Conservation (phyloP, 768 basidiomycete species). For the Lactarius evosmus region DNA sequence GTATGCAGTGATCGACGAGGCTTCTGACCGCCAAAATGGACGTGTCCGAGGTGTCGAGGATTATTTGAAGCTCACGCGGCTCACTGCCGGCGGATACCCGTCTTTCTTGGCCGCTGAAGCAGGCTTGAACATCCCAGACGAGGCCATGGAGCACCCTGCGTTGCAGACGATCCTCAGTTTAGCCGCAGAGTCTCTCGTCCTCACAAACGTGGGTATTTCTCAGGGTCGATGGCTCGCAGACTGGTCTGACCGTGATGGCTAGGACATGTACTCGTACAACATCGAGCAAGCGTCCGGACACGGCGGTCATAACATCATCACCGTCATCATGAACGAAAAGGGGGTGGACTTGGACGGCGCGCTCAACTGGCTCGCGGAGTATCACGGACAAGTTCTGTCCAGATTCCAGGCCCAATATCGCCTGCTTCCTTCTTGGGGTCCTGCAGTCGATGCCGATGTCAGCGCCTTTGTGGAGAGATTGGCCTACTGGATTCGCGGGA, state of each 20-base stretch:
- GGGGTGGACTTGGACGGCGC: slow-evolving; percentile 31
- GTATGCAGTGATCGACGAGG: slow-evolving; percentile 41
- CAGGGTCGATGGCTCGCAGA: no score
- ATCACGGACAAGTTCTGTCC: background rate
- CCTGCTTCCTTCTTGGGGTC: slow-evolving; percentile 59
- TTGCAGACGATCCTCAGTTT: slow-evolving; percentile 34
- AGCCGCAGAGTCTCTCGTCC: slow-evolving; percentile 39
- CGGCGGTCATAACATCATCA: slow-evolving; percentile 32
- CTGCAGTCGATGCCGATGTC: slow-evolving; percentile 59
- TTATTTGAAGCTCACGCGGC: slow-evolving; percentile 42
- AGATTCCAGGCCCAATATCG: slow-evolving; percentile 36
- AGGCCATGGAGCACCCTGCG: slow-evolving; percentile 40
- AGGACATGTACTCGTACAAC: slow-evolving; percentile 37
- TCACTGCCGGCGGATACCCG: slow-evolving; percentile 41
- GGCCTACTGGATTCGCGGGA: slow-evolving; percentile 68
- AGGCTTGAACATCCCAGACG: slow-evolving; percentile 40
- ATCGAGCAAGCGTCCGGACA: slow-evolving; percentile 35
- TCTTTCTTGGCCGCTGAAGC: slow-evolving; percentile 38
- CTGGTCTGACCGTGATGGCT: background rate
- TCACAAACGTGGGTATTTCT: slow-evolving; percentile 38
- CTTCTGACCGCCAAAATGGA: slow-evolving; percentile 37
- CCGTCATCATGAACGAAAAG: slow-evolving; percentile 33
- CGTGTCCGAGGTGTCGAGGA: slow-evolving; percentile 38
- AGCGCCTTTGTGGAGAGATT: slow-evolving; percentile 58
- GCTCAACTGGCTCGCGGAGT: slow-evolving; percentile 26